Evolutionary conservation across 2,329 filamentous ascomycete species (phyloP).

Genomic region (Cladosporium velox): DNA sequence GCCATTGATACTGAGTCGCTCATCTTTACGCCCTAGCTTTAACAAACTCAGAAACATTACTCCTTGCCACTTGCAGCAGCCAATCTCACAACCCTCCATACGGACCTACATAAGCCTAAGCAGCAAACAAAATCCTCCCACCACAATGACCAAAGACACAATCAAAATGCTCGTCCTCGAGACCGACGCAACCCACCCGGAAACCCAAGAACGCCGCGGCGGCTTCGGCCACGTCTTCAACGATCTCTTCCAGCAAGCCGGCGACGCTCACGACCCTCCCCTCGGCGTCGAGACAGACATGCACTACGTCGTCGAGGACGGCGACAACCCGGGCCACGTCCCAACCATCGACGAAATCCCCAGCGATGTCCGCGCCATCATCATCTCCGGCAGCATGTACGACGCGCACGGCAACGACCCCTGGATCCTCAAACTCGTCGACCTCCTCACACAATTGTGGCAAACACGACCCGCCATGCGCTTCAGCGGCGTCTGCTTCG

Average conservation of each 20-base stretch:
- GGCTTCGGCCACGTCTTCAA: conserved; percentile 58
- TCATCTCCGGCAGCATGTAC: conserved; percentile 52
- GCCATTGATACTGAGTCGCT: neutral
- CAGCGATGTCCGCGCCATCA: conserved; percentile 44
- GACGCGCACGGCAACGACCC: conserved; percentile 49
- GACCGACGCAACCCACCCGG: conserved; percentile 58
- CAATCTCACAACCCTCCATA: neutral
- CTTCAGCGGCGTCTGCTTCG: conserved; percentile 52
- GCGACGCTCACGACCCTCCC: conserved; percentile 54
- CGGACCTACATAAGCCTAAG: neutral
- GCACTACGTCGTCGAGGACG: conserved; percentile 56
- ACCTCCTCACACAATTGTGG: conserved; percentile 56
- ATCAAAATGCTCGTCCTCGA: conserved; percentile 58
- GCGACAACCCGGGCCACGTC: conserved; percentile 45
- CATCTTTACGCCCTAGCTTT: neutral
- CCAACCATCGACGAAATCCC: conserved; percentile 53
- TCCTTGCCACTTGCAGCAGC: neutral
- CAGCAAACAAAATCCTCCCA: neutral
- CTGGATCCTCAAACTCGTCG: conserved; percentile 48
- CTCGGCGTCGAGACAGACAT: conserved; percentile 58
- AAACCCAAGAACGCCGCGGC: conserved; percentile 53
- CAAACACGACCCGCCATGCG: conserved; percentile 52
- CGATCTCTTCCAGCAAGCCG: conserved; percentile 54
- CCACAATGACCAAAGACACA: conserved; percentile 28
- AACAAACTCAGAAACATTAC: neutral